Base-by-base conservation (phyloP, 2,329 filamentous ascomycete species). In the Aspergillus aculeatus region DNA sequence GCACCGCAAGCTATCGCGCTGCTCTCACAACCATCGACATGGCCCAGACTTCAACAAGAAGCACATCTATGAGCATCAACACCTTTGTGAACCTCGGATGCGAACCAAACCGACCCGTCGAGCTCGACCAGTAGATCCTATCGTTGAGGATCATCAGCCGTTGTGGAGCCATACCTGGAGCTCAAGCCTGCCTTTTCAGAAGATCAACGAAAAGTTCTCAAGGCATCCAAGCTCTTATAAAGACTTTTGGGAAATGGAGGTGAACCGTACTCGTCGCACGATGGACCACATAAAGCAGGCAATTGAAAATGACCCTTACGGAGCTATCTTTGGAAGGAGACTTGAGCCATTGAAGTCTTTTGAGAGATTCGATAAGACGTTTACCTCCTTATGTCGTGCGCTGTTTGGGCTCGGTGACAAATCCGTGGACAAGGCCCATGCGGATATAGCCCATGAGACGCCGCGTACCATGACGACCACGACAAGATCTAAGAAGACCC, bases 271-370 rank as follows among this genome's bases (percentile, higher is more conserved):
- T 24, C 64, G 70, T 11, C 59, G 64, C 12, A 69, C 77, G 68
- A 76, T 78, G 62, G 69, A 75, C 16, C 65, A 71, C 50, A 66
- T 79, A 50, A 73, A 71, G 64, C 73, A 64, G 44, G 64, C 71
- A 47, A 67, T 79, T 54, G 73, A 71, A 64, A 73, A 66, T 44
- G 64, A 66, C 65, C 77, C 78, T 5, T 77, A 75, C 60, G 64
- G 64, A n/a, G 73, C 72, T 31, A 49, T 80, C 3, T 80, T 80
- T 63, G 77, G 77, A 14, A 71, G 69, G 51, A 68, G 72, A 41
- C 62, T 73, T 50, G 62, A 69, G 11, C 69, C 68, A 5, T 64
- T 72, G 19, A 59, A 54, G 11, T 57, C 62, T 24, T 59, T 62
- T 10, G 57, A 59, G 5, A 71, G 65, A 32, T 49, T 63, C n/a